Evolutionary conservation across 1,284 basidiomycete genomes (phyloP), one percentile per base, ranked within the genome.

Genomic region (Austropuccinia psidii): DNA sequence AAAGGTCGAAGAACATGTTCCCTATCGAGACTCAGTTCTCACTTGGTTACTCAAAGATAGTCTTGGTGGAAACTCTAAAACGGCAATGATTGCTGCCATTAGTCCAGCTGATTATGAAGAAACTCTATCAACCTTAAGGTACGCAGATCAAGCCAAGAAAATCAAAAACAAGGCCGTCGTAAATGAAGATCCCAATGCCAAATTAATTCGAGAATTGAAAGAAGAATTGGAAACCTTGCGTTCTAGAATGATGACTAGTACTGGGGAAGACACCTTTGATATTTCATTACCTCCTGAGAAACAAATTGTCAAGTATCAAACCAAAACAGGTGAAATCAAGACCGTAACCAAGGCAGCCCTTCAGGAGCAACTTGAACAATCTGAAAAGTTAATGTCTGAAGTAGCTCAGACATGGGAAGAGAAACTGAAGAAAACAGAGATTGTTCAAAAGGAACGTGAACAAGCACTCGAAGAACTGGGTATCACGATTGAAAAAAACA

Each of bases 81-180:
- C 81, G 1, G 80, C 80, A 41, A 81, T 83, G 82, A 98, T 98
- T 78, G 95, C 95, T 58, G 95, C 95, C 45, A 98, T 98, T 76
- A 89, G 93, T 27, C 94, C 94, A 19, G 94, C 94, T 43, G 94
- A 98, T 82, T 95, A 98, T 81, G 95, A 98, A 77, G 95, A 98
- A 82, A 98, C 95, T 15, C 84, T 98, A 75, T 93, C 91, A 83
- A 95, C 93, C 4, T 83, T 95, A 74, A 88, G 95, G 2, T 98
- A 98, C 82, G 96, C 95, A 76, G 94, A 98, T 83, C 80, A 86
- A 80, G 94, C 95, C 31, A 98, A 98, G 88, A 96, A 95, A 87
- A 98, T 98, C 84, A 96, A 95, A 88, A 98, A 98, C 82, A 96
- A 98, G 84, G 95, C 95, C 19, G 87, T 98, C 65, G 91, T 98